Evolutionary conservation across 768 basidiomycete species (phyloP), one percentile per base, ranked within the genome.

Genomic region (Mrakia blollopis): DNA sequence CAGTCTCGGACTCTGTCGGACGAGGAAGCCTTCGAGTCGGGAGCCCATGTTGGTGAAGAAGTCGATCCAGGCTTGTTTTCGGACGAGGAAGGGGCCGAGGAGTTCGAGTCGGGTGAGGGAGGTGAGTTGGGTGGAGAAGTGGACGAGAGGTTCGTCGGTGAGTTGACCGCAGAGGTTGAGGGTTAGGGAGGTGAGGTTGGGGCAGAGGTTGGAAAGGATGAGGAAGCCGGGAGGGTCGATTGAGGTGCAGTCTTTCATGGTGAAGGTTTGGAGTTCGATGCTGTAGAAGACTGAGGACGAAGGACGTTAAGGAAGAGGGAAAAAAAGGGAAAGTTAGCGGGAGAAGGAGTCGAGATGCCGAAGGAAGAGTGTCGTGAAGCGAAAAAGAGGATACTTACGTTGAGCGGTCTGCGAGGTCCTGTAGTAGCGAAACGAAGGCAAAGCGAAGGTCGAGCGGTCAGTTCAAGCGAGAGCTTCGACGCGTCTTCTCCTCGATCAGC

Each of bases 111-210:
- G 88, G 7, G 84, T 87, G 57, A 99, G 88, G 21, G 88, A 82
- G 2, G 88, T 89, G 41, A 99, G 86, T 0, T 87, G 87, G 7
- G 83, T 86, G 60, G 86, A 86, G 87, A 92, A 92, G 8, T 76
- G 63, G 25, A 75, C 72, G 28, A 85, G 35, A 0, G 81, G 80
- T 28, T 82, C 78, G 16, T 35, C 87, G 73, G 91, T 87, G 77
- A 98, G 87, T 47, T 90, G 89, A 6, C 96, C 96, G 79, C 95
- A 98, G 79, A 89, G 89, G 80, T 94, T 91, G 25, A 99, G 89
- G 0, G 90, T 88, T 14, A 99, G 87, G 21, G 85, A 86, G 0
- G 89, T 89, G 39, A 99, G 86, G 80, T 91, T 92, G 0, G 93
- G 92, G 82, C 95, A 98, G 71, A 97, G 89, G 61, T 87, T 86